Evolutionary conservation across 1,284 basidiomycete genomes (phyloP), one percentile per base, ranked within the genome.

Genomic region (Amylostereum areolatum): DNA sequence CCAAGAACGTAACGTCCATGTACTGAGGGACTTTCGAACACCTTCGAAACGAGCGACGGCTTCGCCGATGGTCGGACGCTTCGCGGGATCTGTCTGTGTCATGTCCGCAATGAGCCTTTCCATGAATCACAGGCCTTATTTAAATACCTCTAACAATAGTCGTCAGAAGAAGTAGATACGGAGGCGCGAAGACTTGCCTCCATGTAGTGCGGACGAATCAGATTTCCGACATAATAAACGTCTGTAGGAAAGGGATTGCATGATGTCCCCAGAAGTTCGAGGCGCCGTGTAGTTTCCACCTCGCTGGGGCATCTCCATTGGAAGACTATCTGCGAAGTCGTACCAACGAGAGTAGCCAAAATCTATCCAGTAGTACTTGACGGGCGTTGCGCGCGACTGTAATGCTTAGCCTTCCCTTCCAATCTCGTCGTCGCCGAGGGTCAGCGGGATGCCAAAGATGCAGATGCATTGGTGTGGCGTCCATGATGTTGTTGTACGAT

Each of bases 91-190:
- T 10, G 27, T 11, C n/a, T 43, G 25, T 11, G 30, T 25, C 41
- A 43, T 43, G 25, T 43, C 41, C 12, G 41, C 41, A 27, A 43
- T 24, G 5, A 43, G n/a, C 8, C 25, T 24, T 78, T 2, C 99
- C 95, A 61, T 97, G 93, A 30, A 99, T 76, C 57, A 95, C 81
- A 70, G 96, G 99, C 51, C 94, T 35, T n/a, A 9, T 35, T 35
- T 9, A 9, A 35, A 9, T 9, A 35, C 9, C 34, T 9, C 34
- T 35, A 39, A 25, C n/a, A 25, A n/a, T n/a, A 18, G 37, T 7
- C 37, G 8, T 9, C 18, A 18, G 18, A 18, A 39, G 12, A 6
- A n/a, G 12, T 39, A 39, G 18, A 43, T n/a, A 28, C 28, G 7
- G 7, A 18, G 18, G 18, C 18, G 18, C 18, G 18, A 18, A 18